A percentile compares a stretch with the other conserved stretches of the same genome.
Evolutionary conservation across 805 yeast genomes (phyloP).

Genomic region (Barnettozyma sp.): DNA sequence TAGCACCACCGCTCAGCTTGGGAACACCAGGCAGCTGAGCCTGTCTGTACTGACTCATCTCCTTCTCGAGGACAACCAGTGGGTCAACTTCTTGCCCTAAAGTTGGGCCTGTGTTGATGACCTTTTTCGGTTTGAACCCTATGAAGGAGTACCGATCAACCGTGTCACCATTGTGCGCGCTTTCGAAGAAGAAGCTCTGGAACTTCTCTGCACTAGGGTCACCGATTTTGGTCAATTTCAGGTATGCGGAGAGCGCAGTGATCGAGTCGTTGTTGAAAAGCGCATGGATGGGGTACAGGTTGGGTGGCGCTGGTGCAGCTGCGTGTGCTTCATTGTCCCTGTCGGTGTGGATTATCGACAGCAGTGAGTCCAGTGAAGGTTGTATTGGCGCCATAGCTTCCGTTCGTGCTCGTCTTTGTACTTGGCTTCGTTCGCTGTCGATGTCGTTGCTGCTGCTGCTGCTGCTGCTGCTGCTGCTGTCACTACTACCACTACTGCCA

Average conservation of each 20-base stretch:
- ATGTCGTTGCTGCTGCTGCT: too few species aligned
- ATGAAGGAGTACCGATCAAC: slow-evolving; percentile 87
- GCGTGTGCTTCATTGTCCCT: too few species aligned
- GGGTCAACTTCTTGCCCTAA: slow-evolving; percentile 4
- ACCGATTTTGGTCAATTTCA: slow-evolving; percentile 64
- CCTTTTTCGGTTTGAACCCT: slow-evolving; percentile 78
- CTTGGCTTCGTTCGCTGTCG: too few species aligned
- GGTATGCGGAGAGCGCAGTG: slow-evolving; percentile 86
- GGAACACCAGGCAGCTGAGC: slow-evolving; percentile 81
- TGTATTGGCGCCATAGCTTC: slow-evolving; percentile 31
- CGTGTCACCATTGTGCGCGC: slow-evolving; percentile 83
- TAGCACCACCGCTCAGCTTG: slow-evolving; percentile 87
- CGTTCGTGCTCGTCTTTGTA: too few species aligned
- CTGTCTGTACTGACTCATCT: slow-evolving; percentile 56
- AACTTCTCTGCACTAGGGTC: slow-evolving; percentile 41
- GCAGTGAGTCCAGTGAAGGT: slow-evolving; percentile 43
- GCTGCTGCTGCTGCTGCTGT: too few species aligned
- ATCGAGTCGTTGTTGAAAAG: slow-evolving; percentile 68
- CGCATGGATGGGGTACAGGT: slow-evolving; percentile 76
- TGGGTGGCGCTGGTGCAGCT: slow-evolving; percentile 38
- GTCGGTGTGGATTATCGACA: slow-evolving; percentile 34
- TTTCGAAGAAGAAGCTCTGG: slow-evolving; percentile 79
- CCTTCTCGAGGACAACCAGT: slow-evolving; percentile 52
- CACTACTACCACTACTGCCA: too few species aligned
- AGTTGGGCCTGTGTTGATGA: slow-evolving; percentile 72